These are phyloP conservation scores for Adansonia rubrostipa DNA, from an alignment of 441 rosid species.

Conservation along the genomic window DNA sequence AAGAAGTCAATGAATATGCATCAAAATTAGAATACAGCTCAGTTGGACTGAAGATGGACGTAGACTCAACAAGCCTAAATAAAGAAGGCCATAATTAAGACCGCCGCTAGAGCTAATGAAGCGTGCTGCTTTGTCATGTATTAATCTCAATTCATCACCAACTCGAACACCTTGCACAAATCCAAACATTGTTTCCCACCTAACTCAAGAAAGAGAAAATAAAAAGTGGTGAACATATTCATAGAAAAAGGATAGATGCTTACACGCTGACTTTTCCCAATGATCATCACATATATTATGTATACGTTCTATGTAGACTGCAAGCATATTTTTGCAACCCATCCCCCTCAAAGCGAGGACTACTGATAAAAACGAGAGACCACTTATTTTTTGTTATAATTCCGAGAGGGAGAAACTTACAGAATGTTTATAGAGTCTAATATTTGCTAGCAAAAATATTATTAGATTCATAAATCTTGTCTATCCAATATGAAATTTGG, in stretches of 20 bases:
- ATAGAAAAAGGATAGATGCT: constrained; percentile 2
- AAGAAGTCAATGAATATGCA: not conserved
- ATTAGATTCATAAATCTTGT: not conserved
- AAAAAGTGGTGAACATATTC: not conserved
- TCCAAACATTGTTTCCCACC: not conserved
- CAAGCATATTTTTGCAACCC: constrained; percentile 15
- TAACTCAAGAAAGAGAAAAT: not conserved
- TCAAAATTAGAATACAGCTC: not conserved
- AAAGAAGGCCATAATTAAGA: not conserved
- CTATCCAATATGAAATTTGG: not conserved
- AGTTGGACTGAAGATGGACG: not conserved
- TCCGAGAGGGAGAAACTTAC: too few relatives aligned
- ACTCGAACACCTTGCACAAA: not conserved
- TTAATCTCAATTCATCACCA: constrained; percentile 12
- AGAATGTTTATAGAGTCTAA: not conserved
- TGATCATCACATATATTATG: too few relatives aligned
- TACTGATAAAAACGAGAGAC: not conserved
- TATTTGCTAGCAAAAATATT: not conserved
- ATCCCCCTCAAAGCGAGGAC: not conserved
- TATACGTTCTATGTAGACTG: not conserved
- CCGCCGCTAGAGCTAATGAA: not conserved
- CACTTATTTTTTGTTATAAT: not conserved
- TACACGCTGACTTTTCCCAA: too few relatives aligned
- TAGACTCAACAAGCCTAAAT: constrained; percentile 6
- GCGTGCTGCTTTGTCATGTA: not conserved